These are phyloP conservation scores for Penicillium sp. DNA, from an alignment of 2,329 filamentous ascomycete genomes.

Conservation along the genomic window DNA sequence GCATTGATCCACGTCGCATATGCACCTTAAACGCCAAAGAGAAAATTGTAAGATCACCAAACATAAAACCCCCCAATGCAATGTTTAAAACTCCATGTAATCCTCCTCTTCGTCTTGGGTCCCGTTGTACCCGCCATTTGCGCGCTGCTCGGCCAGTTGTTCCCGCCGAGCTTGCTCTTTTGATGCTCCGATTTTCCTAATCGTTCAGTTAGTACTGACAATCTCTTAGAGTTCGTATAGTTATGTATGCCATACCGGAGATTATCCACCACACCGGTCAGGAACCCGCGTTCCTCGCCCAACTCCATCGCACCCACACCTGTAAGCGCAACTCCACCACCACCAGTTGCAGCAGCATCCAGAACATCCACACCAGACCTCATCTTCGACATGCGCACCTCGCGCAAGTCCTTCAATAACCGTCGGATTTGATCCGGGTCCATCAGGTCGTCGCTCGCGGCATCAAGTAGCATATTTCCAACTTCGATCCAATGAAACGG, in stretches of 20 bases:
- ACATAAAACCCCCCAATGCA: constrained; percentile 9
- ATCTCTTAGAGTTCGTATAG: not conserved
- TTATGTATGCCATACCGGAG: constrained; percentile 53
- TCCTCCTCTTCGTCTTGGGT: constrained; percentile 56
- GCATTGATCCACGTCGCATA: constrained; percentile 20
- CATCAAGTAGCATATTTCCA: constrained; percentile 80
- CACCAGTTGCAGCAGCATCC: constrained; percentile 52
- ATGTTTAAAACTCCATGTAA: constrained; percentile 49
- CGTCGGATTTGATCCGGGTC: constrained; percentile 72
- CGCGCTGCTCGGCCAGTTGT: constrained; percentile 68
- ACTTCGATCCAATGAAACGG: constrained; percentile 97
- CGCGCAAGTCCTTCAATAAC: constrained; percentile 76
- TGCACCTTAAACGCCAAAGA: constrained; percentile 28
- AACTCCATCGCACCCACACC: constrained; percentile 94
- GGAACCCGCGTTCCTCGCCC: constrained; percentile 79
- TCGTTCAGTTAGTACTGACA: constrained; percentile 5
- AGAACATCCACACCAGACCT: constrained; percentile 70
- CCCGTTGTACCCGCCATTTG: constrained; percentile 51
- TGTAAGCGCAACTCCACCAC: constrained; percentile 70
- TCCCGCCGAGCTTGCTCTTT: constrained; percentile 76
- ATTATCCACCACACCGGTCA: constrained; percentile 83
- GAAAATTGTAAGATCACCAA: constrained; percentile 13
- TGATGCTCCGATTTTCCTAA: constrained; percentile 74
- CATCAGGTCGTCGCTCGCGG: constrained; percentile 79
- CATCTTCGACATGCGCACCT: constrained; percentile 89